These are phyloP conservation scores for Stagonosporopsis tanaceti DNA, from an alignment of 2,329 filamentous ascomycete genomes.

Conservation along the genomic window DNA sequence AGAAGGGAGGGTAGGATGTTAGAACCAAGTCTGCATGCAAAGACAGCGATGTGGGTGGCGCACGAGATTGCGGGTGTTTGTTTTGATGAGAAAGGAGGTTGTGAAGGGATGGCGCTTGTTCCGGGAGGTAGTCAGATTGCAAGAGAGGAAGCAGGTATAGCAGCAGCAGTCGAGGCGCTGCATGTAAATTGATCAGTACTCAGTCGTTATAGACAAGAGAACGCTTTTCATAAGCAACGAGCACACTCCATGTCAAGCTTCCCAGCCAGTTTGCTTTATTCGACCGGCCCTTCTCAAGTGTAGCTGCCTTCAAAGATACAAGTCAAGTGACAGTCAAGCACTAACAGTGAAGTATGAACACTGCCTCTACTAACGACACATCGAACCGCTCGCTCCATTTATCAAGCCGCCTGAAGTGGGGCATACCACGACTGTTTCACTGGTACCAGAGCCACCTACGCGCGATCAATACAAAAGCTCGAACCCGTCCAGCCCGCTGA, in stretches of 20 bases:
- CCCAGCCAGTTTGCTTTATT: too few relatives aligned
- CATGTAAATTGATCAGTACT: not conserved
- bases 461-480: not conserved
- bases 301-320: too few relatives aligned
- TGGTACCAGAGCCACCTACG: not conserved
- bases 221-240: too few relatives aligned
- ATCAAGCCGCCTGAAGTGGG: not conserved
- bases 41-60: slow-evolving; percentile 57
- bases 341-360: too few relatives aligned
- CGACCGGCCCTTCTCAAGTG: too few relatives aligned
- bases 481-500: not conserved
- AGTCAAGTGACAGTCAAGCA: too few relatives aligned
- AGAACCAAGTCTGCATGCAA: slow-evolving; percentile 54
- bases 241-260: too few relatives aligned
- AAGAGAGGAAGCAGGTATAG: not conserved
- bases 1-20: slow-evolving; percentile 29
- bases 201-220: not conserved
- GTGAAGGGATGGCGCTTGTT: slow-evolving; percentile 45
- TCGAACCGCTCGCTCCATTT: not conserved
- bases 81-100: slow-evolving; percentile 49
- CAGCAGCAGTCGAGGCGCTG: not conserved
- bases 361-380: too few relatives aligned
- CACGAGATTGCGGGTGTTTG: slow-evolving; percentile 48
- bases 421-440: not conserved
- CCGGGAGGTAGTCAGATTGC: not conserved